Percentiles rank a stretch among this genome's conserved stretches.
Evolutionary conservation across 495 filamentous ascomycete species (phyloP).

Genomic region (Podospora sp.): DNA sequence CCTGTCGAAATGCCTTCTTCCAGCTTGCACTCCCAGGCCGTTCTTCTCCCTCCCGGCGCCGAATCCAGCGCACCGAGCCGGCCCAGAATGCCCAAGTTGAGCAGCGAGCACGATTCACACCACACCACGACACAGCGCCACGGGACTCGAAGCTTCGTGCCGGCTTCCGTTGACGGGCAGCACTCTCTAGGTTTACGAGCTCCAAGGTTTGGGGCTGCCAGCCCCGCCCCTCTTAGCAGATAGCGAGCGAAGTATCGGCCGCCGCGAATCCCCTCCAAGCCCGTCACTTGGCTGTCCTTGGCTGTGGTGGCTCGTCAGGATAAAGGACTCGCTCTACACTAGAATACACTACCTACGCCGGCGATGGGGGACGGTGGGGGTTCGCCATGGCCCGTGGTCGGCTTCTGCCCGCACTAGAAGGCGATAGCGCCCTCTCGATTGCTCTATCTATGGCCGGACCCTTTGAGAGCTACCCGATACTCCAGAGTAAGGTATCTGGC

Average conservation of each 20-base stretch:
- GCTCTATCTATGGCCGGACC: neutral
- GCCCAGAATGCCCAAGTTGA: slow-evolving; percentile 9
- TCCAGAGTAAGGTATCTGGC: neutral
- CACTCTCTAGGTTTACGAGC: neutral
- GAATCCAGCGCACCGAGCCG: slow-evolving; percentile 5
- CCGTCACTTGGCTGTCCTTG: slow-evolving; percentile 1
- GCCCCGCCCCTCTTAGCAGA: neutral
- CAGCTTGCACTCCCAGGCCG: neutral
- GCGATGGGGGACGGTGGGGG: neutral
- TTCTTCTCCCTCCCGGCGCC: neutral
- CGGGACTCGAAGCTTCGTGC: neutral
- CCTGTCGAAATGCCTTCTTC: slow-evolving; percentile 8
- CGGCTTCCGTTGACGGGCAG: slow-evolving; percentile 4
- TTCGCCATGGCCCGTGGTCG: neutral
- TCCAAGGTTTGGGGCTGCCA: neutral
- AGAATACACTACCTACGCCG: neutral
- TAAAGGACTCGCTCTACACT: neutral
- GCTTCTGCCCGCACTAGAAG: neutral
- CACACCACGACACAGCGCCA: neutral
- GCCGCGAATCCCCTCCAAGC: neutral
- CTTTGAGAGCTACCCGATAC: neutral
- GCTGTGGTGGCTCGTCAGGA: neutral
- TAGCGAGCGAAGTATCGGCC: neutral
- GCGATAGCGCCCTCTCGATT: neutral
- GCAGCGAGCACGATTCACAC: slow-evolving; percentile 6